Percentiles rank a stretch among this genome's conserved stretches.
phyloP scores from a whole-genome alignment of 331 rosid genomes.

The Telfairia occidentalis region DNA sequence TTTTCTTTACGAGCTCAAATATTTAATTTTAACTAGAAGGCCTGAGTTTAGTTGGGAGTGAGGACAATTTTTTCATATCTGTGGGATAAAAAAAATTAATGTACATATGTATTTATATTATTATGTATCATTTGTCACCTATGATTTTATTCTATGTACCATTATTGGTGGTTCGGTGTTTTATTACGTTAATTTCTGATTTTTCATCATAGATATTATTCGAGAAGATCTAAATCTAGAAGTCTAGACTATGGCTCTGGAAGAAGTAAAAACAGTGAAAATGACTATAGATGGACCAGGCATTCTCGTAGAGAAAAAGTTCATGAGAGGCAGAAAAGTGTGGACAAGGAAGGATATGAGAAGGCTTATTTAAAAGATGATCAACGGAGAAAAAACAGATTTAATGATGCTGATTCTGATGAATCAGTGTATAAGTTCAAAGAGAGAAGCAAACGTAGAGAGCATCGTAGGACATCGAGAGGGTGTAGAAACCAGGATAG shows the following conservation, averaged over 20 bases:
- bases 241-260: slow-evolving; percentile 30
- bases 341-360: slow-evolving; percentile 18
- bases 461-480: slow-evolving; percentile 2
- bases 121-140: not conserved
- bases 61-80: not conserved
- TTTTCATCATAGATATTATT: slow-evolving; percentile 30
- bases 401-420: slow-evolving; percentile 29
- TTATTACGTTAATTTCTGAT: not conserved
- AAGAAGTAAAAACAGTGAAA: slow-evolving; percentile 25
- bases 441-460: slow-evolving; percentile 14
- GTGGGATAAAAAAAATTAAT: not conserved
- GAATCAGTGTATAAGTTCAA: slow-evolving; percentile 25
- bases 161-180: not conserved
- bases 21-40: not conserved
- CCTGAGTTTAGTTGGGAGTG: not conserved
- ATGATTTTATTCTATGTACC: not conserved
- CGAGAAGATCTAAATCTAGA: slow-evolving; percentile 50
- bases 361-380: slow-evolving; percentile 15
- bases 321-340: slow-evolving; percentile 23
- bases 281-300: slow-evolving; percentile 3
- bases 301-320: not conserved
- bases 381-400: slow-evolving; percentile 28
- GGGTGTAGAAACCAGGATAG: not conserved
- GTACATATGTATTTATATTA: no score
- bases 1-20: not conserved